Percentiles rank a stretch among this genome's conserved stretches.
phyloP scores from a whole-genome alignment of 208 protist genomes.

The Trypanosoma theileri region DNA sequence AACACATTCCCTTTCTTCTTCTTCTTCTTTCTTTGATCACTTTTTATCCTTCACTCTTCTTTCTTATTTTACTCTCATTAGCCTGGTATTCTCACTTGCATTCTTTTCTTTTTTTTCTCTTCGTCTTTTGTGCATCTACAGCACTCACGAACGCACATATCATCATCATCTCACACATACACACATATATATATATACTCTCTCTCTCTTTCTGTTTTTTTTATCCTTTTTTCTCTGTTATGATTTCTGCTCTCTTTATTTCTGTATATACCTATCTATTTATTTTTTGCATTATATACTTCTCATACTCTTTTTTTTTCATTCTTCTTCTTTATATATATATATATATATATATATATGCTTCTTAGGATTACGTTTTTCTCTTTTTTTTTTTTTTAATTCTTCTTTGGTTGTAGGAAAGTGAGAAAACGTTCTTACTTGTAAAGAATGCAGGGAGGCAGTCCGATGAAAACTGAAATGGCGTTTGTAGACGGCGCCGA shows the following conservation, averaged over 20 bases:
- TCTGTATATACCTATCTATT: background rate
- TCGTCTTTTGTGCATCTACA: too few species aligned
- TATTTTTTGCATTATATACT: background rate
- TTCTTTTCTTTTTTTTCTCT: too few species aligned
- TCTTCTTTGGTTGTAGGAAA: too few species aligned
- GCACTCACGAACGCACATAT: too few species aligned
- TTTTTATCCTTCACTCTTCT: too few species aligned
- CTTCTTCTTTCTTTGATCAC: too few species aligned
- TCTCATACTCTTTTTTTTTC: constrained; percentile 3
- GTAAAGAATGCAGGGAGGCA: background rate
- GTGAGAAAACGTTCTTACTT: background rate
- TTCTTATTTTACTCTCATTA: too few species aligned
- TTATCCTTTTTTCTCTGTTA: background rate
- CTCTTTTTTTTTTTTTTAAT: too few species aligned
- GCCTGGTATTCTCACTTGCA: too few species aligned
- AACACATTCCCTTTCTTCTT: too few species aligned
- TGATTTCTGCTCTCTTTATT: background rate
- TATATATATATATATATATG: constrained; percentile 11
- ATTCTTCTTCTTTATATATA: constrained; percentile 2
- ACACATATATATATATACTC: background rate
- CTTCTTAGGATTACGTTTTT: background rate
- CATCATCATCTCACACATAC: too few species aligned
- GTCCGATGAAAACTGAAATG: constrained; percentile 27
- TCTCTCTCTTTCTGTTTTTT: background rate
- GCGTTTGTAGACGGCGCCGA: constrained; percentile 35